Base-by-base conservation (phyloP, 164 flowering plant species). In the Brasenia schreberi region DNA sequence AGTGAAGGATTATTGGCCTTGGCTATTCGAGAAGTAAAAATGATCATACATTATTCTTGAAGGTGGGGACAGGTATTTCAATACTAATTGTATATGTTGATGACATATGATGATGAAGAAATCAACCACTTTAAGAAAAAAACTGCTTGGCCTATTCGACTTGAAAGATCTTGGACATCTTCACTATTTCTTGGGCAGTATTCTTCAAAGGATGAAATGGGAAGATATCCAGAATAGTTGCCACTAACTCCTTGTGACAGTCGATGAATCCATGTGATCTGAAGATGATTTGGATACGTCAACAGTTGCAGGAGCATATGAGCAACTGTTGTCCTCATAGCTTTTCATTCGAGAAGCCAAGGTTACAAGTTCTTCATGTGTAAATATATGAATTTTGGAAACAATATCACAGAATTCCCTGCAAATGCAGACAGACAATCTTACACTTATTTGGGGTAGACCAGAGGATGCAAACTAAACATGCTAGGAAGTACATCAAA, bases 401-500 rank as follows among this genome's bases (percentile, higher is more conserved):
- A 67, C 75, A 45, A 64, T 65, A 45, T 67, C 73, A 76, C 77
- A 75, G 76, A 73, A 72, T 69, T 79, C 73, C 76, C 79, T 76
- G 73, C 63, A 67, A 59, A 72, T 49, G 56, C 3, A 49, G 56
- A 49, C 16, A 49, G 16, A 49, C 39, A 33, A 33, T 33, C 2
- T 33, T 33, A 33, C 39, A 33, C 39, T 33, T 33, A 0, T 33
- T 33, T 33, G 39, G 39, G 39, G 39, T 33, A 33, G 39, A 33
- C 39, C 39, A 33, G 39, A 33, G 0, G 39, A 33, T 33, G 39
- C 39, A 33, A 33, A 33, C 39, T 18, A 64, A 68, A 58, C 12
- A 60, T 1, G 58, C 5, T 11, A 14, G 42, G 43, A 43, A 10
- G 0, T 18, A 53, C 39, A 33, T 33, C 39, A 33, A 33, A 33